Evolutionary conservation across 495 filamentous ascomycete species (phyloP).

Genomic region (Lentithecium fluviatile): DNA sequence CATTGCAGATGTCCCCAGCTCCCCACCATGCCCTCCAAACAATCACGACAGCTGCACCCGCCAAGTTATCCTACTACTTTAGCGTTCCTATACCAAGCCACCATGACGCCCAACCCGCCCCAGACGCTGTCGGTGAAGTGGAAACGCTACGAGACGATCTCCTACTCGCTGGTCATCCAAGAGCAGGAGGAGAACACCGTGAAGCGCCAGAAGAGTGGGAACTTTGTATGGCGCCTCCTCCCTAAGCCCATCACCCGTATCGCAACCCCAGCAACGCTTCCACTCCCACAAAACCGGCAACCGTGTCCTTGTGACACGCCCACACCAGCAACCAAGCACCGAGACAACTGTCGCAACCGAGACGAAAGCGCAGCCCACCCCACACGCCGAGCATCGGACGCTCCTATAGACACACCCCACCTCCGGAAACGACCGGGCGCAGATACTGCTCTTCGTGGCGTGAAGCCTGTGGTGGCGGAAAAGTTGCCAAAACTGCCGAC

Average conservation of each 20-base stretch:
- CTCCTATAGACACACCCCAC: not conserved
- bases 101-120: conserved; percentile 3
- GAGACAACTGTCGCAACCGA: not conserved
- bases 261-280: not conserved
- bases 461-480: conserved; percentile 2
- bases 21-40: too few relatives aligned
- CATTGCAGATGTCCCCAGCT: too few relatives aligned
- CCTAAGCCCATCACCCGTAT: not conserved
- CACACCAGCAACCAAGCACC: not conserved
- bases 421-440: conserved; percentile 35
- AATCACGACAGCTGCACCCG: not conserved
- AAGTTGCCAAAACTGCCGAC: conserved; percentile 21
- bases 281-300: not conserved
- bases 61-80: not conserved
- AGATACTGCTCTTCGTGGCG: conserved; percentile 6
- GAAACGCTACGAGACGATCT: conserved; percentile 15
- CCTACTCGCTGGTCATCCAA: not conserved
- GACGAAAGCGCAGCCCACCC: not conserved
- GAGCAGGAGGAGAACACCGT: not conserved
- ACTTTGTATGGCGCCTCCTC: not conserved
- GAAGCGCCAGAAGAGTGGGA: conserved; percentile 6
- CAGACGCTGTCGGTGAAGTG: conserved; percentile 23
- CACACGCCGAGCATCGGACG: not conserved
- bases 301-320: too few relatives aligned
- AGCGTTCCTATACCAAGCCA: not conserved